Evolutionary conservation across 345 rosid species (phyloP).

Genomic region (Eucalyptus tenuipes): DNA sequence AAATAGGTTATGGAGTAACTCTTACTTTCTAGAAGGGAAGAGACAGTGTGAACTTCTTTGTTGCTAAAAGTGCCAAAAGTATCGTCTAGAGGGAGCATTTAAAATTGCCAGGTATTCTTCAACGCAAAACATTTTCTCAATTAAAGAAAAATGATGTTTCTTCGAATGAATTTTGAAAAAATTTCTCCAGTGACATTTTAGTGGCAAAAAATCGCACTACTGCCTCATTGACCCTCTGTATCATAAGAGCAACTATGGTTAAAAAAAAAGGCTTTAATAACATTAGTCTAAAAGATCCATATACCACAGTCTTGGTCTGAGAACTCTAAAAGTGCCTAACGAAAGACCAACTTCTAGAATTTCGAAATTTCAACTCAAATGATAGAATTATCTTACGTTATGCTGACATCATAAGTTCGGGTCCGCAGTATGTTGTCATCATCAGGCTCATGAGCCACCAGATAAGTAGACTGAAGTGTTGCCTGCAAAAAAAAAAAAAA

Average conservation of each 20-base stretch:
- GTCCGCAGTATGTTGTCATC: conserved; percentile 88
- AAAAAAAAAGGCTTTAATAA: background rate
- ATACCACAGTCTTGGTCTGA: background rate
- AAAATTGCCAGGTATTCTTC: background rate
- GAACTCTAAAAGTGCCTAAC: background rate
- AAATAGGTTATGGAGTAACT: background rate
- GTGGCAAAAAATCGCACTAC: background rate
- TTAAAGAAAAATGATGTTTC: background rate
- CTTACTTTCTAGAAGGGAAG: background rate
- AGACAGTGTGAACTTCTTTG: background rate
- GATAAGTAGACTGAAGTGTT: conserved; percentile 60
- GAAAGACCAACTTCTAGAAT: background rate
- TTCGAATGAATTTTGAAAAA: background rate
- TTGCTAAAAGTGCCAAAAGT: background rate
- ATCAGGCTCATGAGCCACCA: conserved; percentile 83
- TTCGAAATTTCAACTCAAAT: background rate
- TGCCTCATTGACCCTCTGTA: background rate
- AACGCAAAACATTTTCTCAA: background rate
- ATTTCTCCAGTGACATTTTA: background rate
- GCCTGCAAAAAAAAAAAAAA: conserved; percentile 45
- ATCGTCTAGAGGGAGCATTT: background rate
- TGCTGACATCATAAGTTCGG: conserved; percentile 96
- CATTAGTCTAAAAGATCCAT: background rate
- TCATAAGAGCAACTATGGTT: background rate
- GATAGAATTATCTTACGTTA: conserved; percentile 51